Percentiles rank a stretch among this genome's conserved stretches.
phyloP scores from a whole-genome alignment of 495 filamentous ascomycete species.

The Lophium mytilinum region DNA sequence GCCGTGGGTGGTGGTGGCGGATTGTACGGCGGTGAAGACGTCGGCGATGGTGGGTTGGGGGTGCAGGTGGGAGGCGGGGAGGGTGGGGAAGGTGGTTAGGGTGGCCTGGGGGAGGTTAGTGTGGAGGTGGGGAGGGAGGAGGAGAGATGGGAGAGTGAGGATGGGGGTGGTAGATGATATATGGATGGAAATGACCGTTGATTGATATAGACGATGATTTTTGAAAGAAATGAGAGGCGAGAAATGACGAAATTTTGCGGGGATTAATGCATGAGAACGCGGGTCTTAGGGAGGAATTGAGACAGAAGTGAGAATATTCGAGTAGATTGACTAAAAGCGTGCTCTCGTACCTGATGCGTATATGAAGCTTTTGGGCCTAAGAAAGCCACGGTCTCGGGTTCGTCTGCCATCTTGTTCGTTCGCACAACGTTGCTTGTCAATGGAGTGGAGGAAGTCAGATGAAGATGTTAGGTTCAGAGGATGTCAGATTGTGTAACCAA shows the following conservation, averaged over 20 bases:
- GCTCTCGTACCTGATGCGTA: constrained; percentile 71
- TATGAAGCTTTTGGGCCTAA: constrained; percentile 80
- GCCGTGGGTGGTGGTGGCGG: constrained; percentile 51
- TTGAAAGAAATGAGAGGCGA: not conserved
- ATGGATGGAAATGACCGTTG: too few relatives aligned
- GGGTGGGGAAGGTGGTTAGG: constrained; percentile 21
- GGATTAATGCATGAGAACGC: not conserved
- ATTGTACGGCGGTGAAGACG: constrained; percentile 72
- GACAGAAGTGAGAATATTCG: not conserved
- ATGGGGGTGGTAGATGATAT: not conserved
- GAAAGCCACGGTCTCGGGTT: constrained; percentile 53
- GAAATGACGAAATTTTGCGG: not conserved
- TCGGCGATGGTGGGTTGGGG: constrained; percentile 45
- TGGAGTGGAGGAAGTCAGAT: too few relatives aligned
- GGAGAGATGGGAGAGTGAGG: not conserved
- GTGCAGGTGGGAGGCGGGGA: not conserved
- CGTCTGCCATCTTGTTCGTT: not conserved
- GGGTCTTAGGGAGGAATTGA: not conserved
- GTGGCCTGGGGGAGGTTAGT: constrained; percentile 22
- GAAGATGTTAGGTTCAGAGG: too few relatives aligned
- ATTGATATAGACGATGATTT: too few relatives aligned
- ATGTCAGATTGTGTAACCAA: too few relatives aligned
- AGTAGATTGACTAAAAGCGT: not conserved
- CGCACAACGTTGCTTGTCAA: too few relatives aligned
- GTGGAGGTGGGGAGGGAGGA: too few relatives aligned